Evolutionary conservation across 805 yeast genomes (phyloP).

Genomic region (Metschnikowia lochheadii): DNA sequence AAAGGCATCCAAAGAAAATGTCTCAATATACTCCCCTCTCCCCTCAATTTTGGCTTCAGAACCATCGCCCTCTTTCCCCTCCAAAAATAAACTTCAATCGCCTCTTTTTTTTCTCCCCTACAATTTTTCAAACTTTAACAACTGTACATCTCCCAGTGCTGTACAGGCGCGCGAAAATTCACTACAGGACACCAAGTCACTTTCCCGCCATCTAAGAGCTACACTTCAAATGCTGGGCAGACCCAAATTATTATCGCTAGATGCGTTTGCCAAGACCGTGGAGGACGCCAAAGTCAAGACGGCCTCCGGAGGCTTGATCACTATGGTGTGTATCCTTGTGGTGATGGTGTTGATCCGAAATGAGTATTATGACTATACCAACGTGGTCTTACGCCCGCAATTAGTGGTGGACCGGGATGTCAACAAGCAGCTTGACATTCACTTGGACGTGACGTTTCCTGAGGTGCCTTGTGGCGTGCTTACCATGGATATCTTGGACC

Average conservation of each 20-base stretch:
- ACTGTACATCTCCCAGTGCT: not conserved
- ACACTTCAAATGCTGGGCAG: constrained; percentile 17
- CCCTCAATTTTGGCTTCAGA: too few species aligned
- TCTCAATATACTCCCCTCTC: too few species aligned
- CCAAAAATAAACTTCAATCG: too few species aligned
- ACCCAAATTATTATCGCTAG: constrained; percentile 55
- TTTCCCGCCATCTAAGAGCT: not conserved
- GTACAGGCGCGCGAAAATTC: constrained; percentile 2
- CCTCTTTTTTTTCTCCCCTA: too few species aligned
- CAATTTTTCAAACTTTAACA: not conserved
- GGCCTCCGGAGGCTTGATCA: constrained; percentile 84
- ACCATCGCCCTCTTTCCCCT: too few species aligned
- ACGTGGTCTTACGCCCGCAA: constrained; percentile 70
- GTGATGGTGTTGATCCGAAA: constrained; percentile 60
- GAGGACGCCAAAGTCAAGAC: constrained; percentile 91
- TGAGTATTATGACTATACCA: constrained; percentile 74
- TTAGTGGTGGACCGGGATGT: constrained; percentile 84
- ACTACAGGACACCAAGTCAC: constrained; percentile 4
- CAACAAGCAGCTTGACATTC: constrained; percentile 69
- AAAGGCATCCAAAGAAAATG: too few species aligned
- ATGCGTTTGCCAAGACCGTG: constrained; percentile 90
- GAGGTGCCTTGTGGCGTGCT: constrained; percentile 79
- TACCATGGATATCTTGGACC: constrained; percentile 83
- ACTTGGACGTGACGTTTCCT: constrained; percentile 80
- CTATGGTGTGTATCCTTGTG: constrained; percentile 61